Percentiles rank a stretch among this genome's conserved stretches.
Evolutionary conservation across 352 stramenopile species (phyloP).

Genomic region (Phytopythium delawarense): DNA sequence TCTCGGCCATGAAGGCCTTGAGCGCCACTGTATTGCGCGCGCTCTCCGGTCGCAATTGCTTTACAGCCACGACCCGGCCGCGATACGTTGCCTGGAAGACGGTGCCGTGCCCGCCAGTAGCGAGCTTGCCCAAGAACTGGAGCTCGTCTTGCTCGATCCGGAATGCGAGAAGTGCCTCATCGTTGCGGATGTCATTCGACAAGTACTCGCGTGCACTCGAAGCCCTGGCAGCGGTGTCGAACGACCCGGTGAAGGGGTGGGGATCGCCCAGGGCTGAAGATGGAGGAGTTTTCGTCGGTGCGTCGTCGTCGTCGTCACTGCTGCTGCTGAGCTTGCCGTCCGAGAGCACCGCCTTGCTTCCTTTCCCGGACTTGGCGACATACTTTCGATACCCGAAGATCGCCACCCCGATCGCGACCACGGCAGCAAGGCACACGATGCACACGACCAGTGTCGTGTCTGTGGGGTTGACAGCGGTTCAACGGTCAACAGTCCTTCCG

Average conservation of each 20-base stretch:
- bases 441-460: background rate
- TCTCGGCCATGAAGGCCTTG: conserved; percentile 49
- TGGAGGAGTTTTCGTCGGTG: background rate
- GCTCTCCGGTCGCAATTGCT: conserved; percentile 33
- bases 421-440: background rate
- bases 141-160: conserved; percentile 31
- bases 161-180: conserved; percentile 28
- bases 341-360: background rate
- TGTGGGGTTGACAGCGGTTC: background rate
- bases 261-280: background rate
- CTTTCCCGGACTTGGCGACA: background rate
- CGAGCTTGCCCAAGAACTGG: conserved; percentile 15
- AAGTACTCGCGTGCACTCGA: conserved; percentile 15
- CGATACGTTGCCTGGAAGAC: conserved; percentile 29
- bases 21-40: conserved; percentile 17
- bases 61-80: conserved; percentile 32
- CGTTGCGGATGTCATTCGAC: conserved; percentile 43
- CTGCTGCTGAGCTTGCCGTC: background rate
- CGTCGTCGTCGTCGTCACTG: background rate
- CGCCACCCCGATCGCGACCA: background rate
- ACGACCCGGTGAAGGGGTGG: background rate
- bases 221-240: background rate
- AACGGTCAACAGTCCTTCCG: background rate
- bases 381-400: conserved; percentile 3
- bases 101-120: conserved; percentile 29